A percentile compares a stretch with the other conserved stretches of the same genome.
Evolutionary conservation across 768 basidiomycete species (phyloP).

Genomic region (Terana coerulea): DNA sequence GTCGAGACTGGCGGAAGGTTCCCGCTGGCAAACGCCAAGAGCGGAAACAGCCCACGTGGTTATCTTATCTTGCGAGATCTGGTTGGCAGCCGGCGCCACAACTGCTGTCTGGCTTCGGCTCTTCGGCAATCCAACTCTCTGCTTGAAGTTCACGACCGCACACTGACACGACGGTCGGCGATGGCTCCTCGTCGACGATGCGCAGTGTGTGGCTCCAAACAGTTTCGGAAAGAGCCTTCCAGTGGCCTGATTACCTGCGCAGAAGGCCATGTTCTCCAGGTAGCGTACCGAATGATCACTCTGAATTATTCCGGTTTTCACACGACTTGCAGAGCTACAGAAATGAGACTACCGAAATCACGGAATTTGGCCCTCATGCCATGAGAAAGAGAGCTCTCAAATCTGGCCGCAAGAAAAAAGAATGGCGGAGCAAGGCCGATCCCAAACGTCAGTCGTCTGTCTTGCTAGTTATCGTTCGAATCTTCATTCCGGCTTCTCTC

Average conservation of each 20-base stretch:
- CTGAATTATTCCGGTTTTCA: background rate
- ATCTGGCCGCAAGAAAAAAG: constrained; percentile 49
- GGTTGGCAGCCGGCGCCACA: no score
- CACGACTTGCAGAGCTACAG: constrained; percentile 74
- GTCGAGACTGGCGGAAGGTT: background rate
- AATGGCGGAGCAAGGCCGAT: constrained; percentile 47
- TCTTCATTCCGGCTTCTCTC: constrained; percentile 14
- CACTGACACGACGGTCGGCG: background rate
- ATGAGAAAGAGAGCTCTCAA: constrained; percentile 67
- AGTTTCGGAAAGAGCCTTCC: constrained; percentile 84
- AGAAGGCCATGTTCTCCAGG: constrained; percentile 90
- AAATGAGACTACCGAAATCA: constrained; percentile 72
- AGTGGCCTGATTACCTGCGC: constrained; percentile 82
- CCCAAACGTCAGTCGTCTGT: constrained; percentile 45
- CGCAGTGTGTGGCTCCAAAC: constrained; percentile 73
- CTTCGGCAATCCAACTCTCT: background rate
- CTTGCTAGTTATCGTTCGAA: background rate
- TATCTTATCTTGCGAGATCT: constrained; percentile 17
- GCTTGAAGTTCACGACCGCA: background rate
- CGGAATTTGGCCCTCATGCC: constrained; percentile 56
- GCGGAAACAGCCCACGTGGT: constrained; percentile 16
- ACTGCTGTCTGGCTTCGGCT: background rate
- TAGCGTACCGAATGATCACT: no score
- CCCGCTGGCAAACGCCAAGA: constrained; percentile 3
- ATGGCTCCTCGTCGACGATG: constrained; percentile 70